These are phyloP conservation scores for Naematelia encephala DNA, from an alignment of 768 basidiomycete species.

Conservation along the genomic window DNA sequence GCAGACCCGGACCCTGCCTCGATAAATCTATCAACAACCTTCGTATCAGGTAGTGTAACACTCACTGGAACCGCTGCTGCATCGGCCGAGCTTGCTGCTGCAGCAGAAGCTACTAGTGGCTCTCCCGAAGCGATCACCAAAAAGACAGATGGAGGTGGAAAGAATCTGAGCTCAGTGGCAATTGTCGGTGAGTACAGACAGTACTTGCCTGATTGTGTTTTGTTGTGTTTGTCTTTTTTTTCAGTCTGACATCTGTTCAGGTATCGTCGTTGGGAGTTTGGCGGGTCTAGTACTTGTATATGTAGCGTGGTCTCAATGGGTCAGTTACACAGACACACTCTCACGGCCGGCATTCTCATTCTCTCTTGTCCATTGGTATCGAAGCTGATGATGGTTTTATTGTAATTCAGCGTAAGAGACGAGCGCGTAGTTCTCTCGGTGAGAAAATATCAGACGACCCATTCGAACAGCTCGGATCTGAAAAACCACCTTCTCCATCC, in stretches of 20 bases:
- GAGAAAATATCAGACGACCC: not conserved
- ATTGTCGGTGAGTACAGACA: not conserved
- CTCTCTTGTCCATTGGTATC: no score
- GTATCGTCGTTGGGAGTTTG: constrained; percentile 11
- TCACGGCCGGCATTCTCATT: no score
- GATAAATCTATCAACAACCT: not conserved
- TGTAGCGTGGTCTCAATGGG: constrained; percentile 15
- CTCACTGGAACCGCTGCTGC: constrained; percentile 4
- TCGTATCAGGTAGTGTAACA: constrained; percentile 1
- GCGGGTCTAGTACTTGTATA: constrained; percentile 6
- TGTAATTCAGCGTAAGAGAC: not conserved
- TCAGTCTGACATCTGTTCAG: not conserved
- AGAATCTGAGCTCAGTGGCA: constrained; percentile 7
- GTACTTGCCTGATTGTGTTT: not conserved
- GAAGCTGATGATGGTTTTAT: not conserved
- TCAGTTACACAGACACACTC: constrained; percentile 2
- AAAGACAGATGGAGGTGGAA: not conserved
- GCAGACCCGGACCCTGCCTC: not conserved
- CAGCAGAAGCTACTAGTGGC: not conserved
- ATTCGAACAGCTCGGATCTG: not conserved
- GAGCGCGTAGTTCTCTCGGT: not conserved
- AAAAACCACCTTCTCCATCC: not conserved
- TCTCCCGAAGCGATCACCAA: not conserved
- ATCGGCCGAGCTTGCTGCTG: constrained; percentile 1
- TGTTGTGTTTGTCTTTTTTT: not conserved